phyloP scores from a whole-genome alignment of 768 basidiomycete species.

The Psilocybe azurescens region DNA sequence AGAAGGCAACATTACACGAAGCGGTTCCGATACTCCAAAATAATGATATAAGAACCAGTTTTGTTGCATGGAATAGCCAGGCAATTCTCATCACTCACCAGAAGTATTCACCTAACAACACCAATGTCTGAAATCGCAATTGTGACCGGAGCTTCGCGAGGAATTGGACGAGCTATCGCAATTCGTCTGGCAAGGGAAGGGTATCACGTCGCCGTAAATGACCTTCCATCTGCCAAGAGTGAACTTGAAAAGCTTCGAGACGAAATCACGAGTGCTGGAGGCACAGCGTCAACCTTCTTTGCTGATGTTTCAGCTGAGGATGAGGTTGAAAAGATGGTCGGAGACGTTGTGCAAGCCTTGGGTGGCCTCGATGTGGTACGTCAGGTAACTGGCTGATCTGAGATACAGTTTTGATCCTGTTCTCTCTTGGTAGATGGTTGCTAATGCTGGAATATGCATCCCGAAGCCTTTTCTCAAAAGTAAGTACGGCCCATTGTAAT shows the following conservation, averaged over 20 bases:
- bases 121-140: conserved; percentile 29
- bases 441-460: conserved; percentile 45
- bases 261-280: conserved; percentile 35
- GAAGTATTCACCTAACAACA: background rate
- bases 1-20: no score
- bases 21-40: no score
- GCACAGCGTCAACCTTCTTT: conserved; percentile 20
- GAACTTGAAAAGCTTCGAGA: conserved; percentile 32
- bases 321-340: conserved; percentile 47
- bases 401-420: background rate
- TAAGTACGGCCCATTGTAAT: conserved; percentile 11
- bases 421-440: conserved; percentile 40
- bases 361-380: conserved; percentile 55
- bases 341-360: conserved; percentile 33
- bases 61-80: no score
- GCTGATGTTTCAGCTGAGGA: conserved; percentile 48
- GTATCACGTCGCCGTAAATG: conserved; percentile 50
- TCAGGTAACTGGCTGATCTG: background rate
- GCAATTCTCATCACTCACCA: no score
- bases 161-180: conserved; percentile 56
- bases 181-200: conserved; percentile 53
- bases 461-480: conserved; percentile 29
- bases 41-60: no score
- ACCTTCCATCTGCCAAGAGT: conserved; percentile 34
- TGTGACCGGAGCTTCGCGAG: conserved; percentile 46